Evolutionary conservation across 2,329 filamentous ascomycete genomes (phyloP), one percentile per base, ranked within the genome.

Genomic region (Aspergillus spinulosporus): DNA sequence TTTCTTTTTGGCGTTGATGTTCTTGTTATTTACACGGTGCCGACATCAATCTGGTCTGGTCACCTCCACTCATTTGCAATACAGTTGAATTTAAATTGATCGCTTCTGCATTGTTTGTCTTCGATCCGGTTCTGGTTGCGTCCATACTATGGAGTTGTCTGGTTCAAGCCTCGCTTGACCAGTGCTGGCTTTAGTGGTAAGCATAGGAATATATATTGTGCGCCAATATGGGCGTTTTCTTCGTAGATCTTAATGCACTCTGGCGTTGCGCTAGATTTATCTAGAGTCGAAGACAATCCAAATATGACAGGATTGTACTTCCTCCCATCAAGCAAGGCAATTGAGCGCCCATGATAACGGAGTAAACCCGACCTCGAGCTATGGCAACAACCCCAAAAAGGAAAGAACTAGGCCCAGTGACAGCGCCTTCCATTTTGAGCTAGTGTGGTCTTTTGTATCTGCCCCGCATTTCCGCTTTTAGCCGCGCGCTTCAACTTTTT

Each of bases 1-100:
- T 51, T 59, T 50, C 52, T 60, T 59, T 61, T 62, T 66, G 65
- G 64, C 59, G 60, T 65, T 46, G 11, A 39, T 46, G 42, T 52
- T 44, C 34, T 57, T 42, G 54, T 44, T 52, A 36, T 49, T 43
- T 40, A 44, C 44, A 43, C 5, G 44, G 49, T 57, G 47, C 56
- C 36, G 59, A 58, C 56, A 57, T 39, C 45, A 45, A 21, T 21
- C 49, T 46, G 31, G 53, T 64, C 49, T 52, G 42, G 56, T 62
- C 56, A 54, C 58, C 56, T 62, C 54, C 62, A 62, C 57, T 64
- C 62, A 54, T 61, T 64, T 49, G 49, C 36, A 57, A 55, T 57
- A 47, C 46, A 54, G 48, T 59, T 43, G 53, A 51, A 57, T 61
- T 55, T 61, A 15, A 58, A 47, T 28, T 54, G 56, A 45, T 55